Conservation (phyloP, 169 alveolate genomes). For the Perkinsus chesapeaki region DNA sequence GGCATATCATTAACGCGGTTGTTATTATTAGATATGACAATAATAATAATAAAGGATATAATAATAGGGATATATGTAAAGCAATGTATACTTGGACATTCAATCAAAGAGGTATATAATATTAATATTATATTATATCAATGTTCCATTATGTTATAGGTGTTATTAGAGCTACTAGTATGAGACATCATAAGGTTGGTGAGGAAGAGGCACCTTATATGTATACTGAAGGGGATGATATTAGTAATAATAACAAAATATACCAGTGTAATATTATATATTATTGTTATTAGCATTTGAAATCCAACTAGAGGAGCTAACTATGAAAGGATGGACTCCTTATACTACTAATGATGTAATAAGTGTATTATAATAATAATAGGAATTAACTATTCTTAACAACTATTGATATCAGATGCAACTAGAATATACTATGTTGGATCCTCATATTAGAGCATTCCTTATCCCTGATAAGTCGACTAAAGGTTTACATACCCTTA, state of each 20-base stretch:
- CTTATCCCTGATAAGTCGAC: neutral
- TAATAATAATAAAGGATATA: neutral
- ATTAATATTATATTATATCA: neutral
- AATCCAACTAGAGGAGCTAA: slow-evolving; percentile 4
- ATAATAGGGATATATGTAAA: neutral
- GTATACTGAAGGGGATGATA: slow-evolving; percentile 7
- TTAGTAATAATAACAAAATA: neutral
- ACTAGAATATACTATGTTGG: slow-evolving; percentile 12
- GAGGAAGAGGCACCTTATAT: slow-evolving; percentile 12
- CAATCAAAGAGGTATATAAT: neutral
- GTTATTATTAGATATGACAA: neutral
- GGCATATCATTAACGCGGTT: neutral
- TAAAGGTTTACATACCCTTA: neutral
- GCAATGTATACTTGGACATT: neutral
- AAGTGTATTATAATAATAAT: neutral
- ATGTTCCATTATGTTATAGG: neutral
- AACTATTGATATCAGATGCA: neutral
- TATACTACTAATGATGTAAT: neutral
- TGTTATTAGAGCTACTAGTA: neutral
- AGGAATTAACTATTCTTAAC: neutral
- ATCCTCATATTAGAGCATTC: neutral
- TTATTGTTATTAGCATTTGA: neutral
- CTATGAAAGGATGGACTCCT: slow-evolving; percentile 7
- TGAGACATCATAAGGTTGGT: slow-evolving; percentile 10
- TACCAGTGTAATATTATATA: neutral